These are phyloP conservation scores for Salicornia ramosissima DNA, from an alignment of 148 eudicot genomes.

Conservation along the genomic window DNA sequence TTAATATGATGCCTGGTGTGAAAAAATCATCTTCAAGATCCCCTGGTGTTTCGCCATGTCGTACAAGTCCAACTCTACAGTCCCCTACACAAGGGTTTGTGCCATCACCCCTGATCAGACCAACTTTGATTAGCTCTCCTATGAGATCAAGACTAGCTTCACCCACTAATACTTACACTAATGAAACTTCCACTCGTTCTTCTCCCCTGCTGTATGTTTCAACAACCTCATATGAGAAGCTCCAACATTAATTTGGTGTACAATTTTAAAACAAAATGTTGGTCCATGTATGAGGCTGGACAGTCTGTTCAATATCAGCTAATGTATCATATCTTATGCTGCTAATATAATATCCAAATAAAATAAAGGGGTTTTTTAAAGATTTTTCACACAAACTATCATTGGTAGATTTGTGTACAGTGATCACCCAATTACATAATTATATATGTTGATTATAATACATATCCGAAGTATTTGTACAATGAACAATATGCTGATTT, in stretches of 20 bases:
- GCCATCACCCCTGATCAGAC: constrained; percentile 50
- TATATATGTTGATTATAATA: too few relatives aligned
- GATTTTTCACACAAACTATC: too few relatives aligned
- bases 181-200: constrained; percentile 15
- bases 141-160: constrained; percentile 38
- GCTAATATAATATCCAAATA: too few relatives aligned
- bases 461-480: too few relatives aligned
- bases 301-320: too few relatives aligned
- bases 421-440: too few relatives aligned
- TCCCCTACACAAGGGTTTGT: constrained; percentile 50
- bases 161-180: constrained; percentile 30
- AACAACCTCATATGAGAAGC: constrained; percentile 26
- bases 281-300: background rate
- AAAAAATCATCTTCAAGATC: constrained; percentile 44
- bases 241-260: constrained; percentile 16
- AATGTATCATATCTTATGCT: too few relatives aligned
- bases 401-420: too few relatives aligned
- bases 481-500: too few relatives aligned
- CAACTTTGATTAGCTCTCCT: constrained; percentile 49
- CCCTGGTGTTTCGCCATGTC: constrained; percentile 34
- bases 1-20: constrained; percentile 47
- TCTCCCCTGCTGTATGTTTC: constrained; percentile 40
- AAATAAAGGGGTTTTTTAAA: too few relatives aligned
- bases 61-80: constrained; percentile 38
- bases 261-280: background rate